Percentiles rank a stretch among this genome's conserved stretches.
Evolutionary conservation across 768 basidiomycete genomes (phyloP).

Genomic region (Lactarius evosmus): DNA sequence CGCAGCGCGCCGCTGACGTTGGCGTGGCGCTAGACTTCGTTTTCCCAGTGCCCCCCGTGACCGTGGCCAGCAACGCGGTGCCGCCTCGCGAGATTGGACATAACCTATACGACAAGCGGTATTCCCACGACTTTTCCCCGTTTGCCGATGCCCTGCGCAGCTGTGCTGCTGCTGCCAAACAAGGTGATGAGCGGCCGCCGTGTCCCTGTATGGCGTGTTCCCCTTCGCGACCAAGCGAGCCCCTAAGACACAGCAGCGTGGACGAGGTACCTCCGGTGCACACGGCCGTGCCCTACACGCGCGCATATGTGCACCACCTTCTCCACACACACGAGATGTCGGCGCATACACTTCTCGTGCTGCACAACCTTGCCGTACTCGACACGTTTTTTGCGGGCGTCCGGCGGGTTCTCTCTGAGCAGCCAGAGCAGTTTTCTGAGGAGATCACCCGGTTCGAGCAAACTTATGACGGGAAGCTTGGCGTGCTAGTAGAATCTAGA

Average conservation of each 20-base stretch:
- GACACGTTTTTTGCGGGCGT: constrained; percentile 62
- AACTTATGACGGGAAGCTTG: constrained; percentile 48
- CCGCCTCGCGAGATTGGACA: constrained; percentile 54
- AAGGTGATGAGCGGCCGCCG: constrained; percentile 40
- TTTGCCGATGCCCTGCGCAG: constrained; percentile 49
- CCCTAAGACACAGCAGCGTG: constrained; percentile 28
- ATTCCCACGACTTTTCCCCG: constrained; percentile 57
- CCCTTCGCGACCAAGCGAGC: constrained; percentile 24
- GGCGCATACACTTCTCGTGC: constrained; percentile 66
- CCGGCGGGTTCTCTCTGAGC: constrained; percentile 37
- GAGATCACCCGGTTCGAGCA: constrained; percentile 52
- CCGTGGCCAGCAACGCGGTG: constrained; percentile 8
- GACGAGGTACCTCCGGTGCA: constrained; percentile 37
- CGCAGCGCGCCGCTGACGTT: constrained; percentile 57
- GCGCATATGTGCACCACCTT: constrained; percentile 80
- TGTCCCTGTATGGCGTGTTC: constrained; percentile 34
- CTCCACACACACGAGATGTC: constrained; percentile 90
- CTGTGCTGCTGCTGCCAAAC: constrained; percentile 34
- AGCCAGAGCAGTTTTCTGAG: constrained; percentile 34
- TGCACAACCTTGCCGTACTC: constrained; percentile 73
- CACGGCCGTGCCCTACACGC: constrained; percentile 35
- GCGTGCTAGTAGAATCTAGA: constrained; percentile 51
- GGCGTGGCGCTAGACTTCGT: constrained; percentile 78
- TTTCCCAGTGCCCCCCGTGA: constrained; percentile 48
- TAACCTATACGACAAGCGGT: constrained; percentile 62